Conservation (phyloP, 768 basidiomycete species). For the Chalciporus pseudorubinellus region DNA sequence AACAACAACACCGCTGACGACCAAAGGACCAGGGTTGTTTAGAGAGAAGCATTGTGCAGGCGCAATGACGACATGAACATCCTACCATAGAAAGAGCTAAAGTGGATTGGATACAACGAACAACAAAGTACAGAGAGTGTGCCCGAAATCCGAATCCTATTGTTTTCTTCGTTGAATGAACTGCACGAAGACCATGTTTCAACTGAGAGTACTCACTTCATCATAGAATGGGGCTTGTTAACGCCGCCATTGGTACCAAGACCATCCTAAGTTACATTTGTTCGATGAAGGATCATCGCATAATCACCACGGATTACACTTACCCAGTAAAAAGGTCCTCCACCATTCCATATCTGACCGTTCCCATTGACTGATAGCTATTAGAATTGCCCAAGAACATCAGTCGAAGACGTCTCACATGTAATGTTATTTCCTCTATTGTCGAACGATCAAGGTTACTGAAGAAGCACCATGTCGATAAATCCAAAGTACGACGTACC, state of each 20-base stretch:
- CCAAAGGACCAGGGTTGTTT: constrained; percentile 27
- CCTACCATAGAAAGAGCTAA: constrained; percentile 16
- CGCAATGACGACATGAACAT: constrained; percentile 39
- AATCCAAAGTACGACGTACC: constrained; percentile 28
- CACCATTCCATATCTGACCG: constrained; percentile 40
- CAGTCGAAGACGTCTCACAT: constrained; percentile 35
- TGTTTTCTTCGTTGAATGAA: too few relatives aligned
- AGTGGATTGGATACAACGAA: not conserved
- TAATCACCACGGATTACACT: not conserved
- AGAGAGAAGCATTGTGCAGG: constrained; percentile 36
- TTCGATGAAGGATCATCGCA: not conserved
- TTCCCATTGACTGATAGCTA: constrained; percentile 37
- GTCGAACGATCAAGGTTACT: constrained; percentile 1
- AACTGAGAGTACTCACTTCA: constrained; percentile 29
- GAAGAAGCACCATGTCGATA: not conserved
- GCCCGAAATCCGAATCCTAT: constrained; percentile 42
- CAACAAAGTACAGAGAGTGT: constrained; percentile 30
- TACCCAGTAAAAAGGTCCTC: constrained; percentile 46
- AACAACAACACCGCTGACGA: constrained; percentile 47
- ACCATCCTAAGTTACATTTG: constrained; percentile 28
- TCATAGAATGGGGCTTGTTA: constrained; percentile 38
- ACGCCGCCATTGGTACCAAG: constrained; percentile 11
- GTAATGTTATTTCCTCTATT: constrained; percentile 47
- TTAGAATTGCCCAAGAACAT: not conserved
- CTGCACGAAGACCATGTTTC: too few relatives aligned